Conservation (phyloP, 768 basidiomycete species). For the Pulveroboletus sp. region DNA sequence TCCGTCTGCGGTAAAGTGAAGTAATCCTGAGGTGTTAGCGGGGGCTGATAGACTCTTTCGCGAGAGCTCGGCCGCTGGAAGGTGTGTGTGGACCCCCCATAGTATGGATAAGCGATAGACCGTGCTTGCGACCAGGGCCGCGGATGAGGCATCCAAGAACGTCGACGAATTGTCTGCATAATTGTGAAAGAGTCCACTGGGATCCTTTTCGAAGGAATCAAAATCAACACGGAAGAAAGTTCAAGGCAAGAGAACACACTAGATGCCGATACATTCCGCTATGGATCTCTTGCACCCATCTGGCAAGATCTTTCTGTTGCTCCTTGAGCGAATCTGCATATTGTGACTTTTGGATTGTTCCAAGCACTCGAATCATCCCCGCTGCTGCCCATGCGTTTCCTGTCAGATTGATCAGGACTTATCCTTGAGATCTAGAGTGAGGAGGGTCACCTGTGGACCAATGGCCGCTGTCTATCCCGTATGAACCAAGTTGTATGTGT, state of each 20-base stretch:
- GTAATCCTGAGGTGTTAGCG: constrained; percentile 20
- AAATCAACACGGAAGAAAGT: background rate
- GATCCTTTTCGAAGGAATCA: background rate
- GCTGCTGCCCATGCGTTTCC: constrained; percentile 90
- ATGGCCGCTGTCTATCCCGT: constrained; percentile 56
- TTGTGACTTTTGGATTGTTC: constrained; percentile 62
- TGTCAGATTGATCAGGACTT: constrained; percentile 19
- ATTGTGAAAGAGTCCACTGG: constrained; percentile 50
- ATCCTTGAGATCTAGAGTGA: background rate
- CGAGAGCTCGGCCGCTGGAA: constrained; percentile 55
- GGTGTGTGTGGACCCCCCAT: constrained; percentile 40
- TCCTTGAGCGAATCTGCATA: constrained; percentile 44
- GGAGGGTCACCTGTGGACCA: constrained; percentile 68
- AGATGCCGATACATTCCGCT: constrained; percentile 59
- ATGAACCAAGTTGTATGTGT: constrained; percentile 61
- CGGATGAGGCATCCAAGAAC: constrained; percentile 71
- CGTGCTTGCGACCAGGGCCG: constrained; percentile 69
- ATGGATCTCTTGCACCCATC: constrained; percentile 73
- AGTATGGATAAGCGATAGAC: constrained; percentile 70
- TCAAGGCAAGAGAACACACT: constrained; percentile 35
- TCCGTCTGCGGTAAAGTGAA: constrained; percentile 53
- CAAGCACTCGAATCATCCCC: constrained; percentile 79
- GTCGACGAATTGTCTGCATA: constrained; percentile 56
- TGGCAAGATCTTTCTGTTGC: constrained; percentile 53
- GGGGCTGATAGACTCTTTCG: constrained; percentile 37